Percentiles rank a stretch among this genome's conserved stretches.
These are phyloP conservation scores for Leucaena leucocephala DNA, from an alignment of 306 rosid species.

Conservation along the genomic window DNA sequence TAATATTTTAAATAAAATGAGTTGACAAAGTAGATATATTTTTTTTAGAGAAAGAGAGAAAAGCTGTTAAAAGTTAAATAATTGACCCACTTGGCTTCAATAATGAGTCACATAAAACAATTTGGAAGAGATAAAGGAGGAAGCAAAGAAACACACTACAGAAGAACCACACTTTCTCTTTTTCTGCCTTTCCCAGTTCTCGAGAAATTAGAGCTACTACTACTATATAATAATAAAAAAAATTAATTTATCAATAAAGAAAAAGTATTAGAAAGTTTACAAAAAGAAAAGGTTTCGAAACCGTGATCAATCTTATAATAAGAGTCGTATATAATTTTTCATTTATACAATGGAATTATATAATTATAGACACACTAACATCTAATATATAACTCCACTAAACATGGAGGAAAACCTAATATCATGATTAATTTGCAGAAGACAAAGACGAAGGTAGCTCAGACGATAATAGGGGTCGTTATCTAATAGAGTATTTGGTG, in stretches of 20 bases:
- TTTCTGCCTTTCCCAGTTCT: background rate
- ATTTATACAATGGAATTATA: background rate
- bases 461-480: background rate
- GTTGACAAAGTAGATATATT: conserved; percentile 30
- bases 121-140: conserved; percentile 34
- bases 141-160: conserved; percentile 30
- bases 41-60: background rate
- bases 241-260: background rate
- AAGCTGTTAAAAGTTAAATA: conserved; percentile 24
- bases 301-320: background rate
- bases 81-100: conserved; percentile 33
- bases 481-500: conserved; percentile 14
- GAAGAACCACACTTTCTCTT: conserved; percentile 23
- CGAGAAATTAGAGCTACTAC: background rate
- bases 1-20: background rate
- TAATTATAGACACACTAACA: background rate
- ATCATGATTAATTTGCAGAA: background rate
- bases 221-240: background rate
- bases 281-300: background rate
- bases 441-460: conserved; percentile 9
- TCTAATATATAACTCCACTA: background rate
- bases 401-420: background rate
- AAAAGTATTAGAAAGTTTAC: background rate
- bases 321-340: background rate
- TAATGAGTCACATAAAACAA: conserved; percentile 31